Conservation (phyloP, 805 yeast genomes). For the Wickerhamiella lipophila region DNA sequence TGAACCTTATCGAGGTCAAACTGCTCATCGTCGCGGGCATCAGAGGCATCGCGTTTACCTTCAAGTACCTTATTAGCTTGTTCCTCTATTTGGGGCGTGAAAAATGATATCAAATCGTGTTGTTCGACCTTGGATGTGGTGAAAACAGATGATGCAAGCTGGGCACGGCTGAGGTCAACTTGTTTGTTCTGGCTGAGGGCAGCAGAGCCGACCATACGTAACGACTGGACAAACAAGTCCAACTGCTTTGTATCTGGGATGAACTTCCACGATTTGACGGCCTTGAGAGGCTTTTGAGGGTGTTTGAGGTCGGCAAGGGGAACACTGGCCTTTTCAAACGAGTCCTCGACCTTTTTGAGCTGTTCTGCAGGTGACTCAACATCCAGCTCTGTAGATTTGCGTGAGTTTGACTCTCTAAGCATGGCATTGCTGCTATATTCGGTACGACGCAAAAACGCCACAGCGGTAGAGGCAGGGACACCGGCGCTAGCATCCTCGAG, state of each 20-base stretch:
- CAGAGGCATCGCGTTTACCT: conserved; percentile 34
- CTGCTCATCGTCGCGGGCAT: conserved; percentile 20
- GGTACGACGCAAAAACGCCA: conserved; percentile 84
- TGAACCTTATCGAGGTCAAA: conserved; percentile 44
- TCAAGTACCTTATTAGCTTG: conserved; percentile 32
- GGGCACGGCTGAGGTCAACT: conserved; percentile 16
- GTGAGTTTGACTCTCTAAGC: conserved; percentile 17
- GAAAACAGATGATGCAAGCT: conserved; percentile 41
- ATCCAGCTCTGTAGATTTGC: background rate
- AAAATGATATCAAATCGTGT: conserved; percentile 68
- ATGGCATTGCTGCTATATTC: conserved; percentile 58
- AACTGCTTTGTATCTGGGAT: conserved; percentile 85
- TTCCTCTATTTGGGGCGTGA: conserved; percentile 36
- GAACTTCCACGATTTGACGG: conserved; percentile 66
- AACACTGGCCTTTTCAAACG: conserved; percentile 50
- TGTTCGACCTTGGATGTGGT: conserved; percentile 57
- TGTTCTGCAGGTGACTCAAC: conserved; percentile 45
- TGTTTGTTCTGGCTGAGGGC: conserved; percentile 25
- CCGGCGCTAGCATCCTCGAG: conserved; percentile 65
- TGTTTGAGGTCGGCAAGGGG: conserved; percentile 44
- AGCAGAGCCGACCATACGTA: conserved; percentile 36
- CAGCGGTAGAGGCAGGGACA: conserved; percentile 25
- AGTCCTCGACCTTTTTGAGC: conserved; percentile 57
- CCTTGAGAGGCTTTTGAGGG: conserved; percentile 66
- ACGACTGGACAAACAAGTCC: conserved; percentile 47